Conservation (phyloP, 1,139 yeast species). For the Pichia sp. region DNA sequence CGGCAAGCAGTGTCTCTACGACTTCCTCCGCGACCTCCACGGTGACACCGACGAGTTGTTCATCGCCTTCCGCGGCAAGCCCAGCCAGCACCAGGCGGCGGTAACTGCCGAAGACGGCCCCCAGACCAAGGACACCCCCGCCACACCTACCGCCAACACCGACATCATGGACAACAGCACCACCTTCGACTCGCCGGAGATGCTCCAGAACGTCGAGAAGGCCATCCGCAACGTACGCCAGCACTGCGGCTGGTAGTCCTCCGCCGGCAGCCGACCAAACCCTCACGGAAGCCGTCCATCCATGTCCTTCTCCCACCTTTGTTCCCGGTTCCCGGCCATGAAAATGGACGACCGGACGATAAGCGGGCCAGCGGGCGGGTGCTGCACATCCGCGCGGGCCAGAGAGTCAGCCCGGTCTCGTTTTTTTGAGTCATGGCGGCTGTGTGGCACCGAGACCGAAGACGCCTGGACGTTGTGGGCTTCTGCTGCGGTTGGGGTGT, state of each 20-base stretch:
- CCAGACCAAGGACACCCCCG: not conserved
- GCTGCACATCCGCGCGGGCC: conserved; percentile 6
- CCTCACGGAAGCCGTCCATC: too few species aligned
- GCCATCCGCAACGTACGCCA: conserved; percentile 15
- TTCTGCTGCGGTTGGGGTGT: not conserved
- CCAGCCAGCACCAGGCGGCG: conserved; percentile 1
- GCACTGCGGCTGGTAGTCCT: conserved; percentile 17
- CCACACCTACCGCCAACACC: not conserved
- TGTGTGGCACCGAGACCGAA: not conserved
- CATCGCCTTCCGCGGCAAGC: conserved; percentile 8
- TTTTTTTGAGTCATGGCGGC: not conserved
- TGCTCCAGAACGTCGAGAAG: conserved; percentile 10
- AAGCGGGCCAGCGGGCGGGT: not conserved
- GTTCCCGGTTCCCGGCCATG: not conserved
- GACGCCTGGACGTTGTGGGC: not conserved
- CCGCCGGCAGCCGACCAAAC: too few species aligned
- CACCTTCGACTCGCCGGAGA: conserved; percentile 8
- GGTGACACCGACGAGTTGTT: conserved; percentile 12
- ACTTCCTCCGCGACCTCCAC: conserved; percentile 8
- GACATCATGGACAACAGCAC: too few species aligned
- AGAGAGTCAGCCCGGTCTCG: not conserved
- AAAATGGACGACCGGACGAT: not conserved
- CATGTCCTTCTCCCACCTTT: too few species aligned
- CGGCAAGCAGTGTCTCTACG: conserved; percentile 15
- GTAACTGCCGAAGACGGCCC: too few species aligned